These are phyloP conservation scores for Exophiala mesophila DNA, from an alignment of 2,329 filamentous ascomycete genomes.

Conservation along the genomic window DNA sequence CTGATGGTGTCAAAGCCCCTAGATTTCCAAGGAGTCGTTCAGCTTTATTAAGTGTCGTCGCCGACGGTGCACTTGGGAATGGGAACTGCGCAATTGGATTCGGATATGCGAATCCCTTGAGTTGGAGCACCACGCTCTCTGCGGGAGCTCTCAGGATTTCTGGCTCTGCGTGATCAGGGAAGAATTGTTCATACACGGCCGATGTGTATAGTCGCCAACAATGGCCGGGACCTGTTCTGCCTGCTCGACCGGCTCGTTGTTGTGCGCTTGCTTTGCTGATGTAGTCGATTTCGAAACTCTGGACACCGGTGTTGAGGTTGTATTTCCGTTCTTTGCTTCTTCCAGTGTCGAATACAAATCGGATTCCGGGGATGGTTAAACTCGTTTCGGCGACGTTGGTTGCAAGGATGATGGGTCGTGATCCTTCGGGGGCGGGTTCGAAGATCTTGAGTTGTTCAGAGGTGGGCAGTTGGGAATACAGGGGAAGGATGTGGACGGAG, in stretches of 20 bases:
- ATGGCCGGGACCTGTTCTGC: slow-evolving; percentile 90
- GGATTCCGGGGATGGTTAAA: slow-evolving; percentile 90
- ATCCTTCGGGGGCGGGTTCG: slow-evolving; percentile 73
- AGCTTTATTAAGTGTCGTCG: slow-evolving; percentile 69
- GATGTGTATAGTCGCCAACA: slow-evolving; percentile 94
- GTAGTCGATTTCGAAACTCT: slow-evolving; percentile 93
- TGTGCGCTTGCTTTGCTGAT: slow-evolving; percentile 95
- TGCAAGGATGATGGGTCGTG: slow-evolving; percentile 79
- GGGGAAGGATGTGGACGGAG: slow-evolving; percentile 78
- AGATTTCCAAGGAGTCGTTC: slow-evolving; percentile 84
- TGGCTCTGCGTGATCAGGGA: slow-evolving; percentile 77
- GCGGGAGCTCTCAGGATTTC: slow-evolving; percentile 89
- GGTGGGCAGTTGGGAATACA: slow-evolving; percentile 88
- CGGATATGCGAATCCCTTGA: slow-evolving; percentile 91
- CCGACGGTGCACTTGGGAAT: slow-evolving; percentile 84
- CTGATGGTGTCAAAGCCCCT: slow-evolving; percentile 65
- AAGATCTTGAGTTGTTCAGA: slow-evolving; percentile 90
- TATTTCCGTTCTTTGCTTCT: slow-evolving; percentile 89
- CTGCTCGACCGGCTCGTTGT: slow-evolving; percentile 87
- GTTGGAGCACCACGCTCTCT: slow-evolving; percentile 84
- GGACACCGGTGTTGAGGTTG: slow-evolving; percentile 81
- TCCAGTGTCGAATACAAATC: slow-evolving; percentile 94
- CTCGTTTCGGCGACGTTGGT: slow-evolving; percentile 97
- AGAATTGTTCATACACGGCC: slow-evolving; percentile 83
- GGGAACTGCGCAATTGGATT: slow-evolving; percentile 83